phyloP scores from a whole-genome alignment of 2,329 filamentous ascomycete species.

The Colletotrichum aenigma region DNA sequence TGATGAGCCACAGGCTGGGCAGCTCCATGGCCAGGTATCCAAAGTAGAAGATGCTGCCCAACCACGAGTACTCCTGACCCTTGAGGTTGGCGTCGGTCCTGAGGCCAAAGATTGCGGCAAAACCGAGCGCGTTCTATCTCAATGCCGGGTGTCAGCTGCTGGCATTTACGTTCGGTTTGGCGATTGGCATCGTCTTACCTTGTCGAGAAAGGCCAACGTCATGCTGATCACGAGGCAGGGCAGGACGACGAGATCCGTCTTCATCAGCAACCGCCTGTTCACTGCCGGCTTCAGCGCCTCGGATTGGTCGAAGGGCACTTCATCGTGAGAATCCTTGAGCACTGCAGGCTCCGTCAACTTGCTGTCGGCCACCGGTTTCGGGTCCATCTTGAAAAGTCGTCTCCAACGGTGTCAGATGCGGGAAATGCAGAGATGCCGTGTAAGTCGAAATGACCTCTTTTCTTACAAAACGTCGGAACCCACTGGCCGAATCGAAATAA shows the following conservation, averaged over 20 bases:
- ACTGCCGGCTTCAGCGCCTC: conserved; percentile 1
- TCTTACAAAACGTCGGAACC: background rate
- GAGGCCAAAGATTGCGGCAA: conserved; percentile 60
- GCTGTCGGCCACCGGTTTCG: background rate
- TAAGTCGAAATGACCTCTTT: background rate
- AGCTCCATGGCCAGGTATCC: conserved; percentile 65
- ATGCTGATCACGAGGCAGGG: conserved; percentile 20
- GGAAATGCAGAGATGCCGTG: background rate
- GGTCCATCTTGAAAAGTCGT: background rate
- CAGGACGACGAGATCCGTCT: conserved; percentile 23
- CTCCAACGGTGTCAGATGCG: background rate
- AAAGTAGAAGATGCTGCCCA: conserved; percentile 62
- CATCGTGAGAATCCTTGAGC: background rate
- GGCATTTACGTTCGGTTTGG: background rate
- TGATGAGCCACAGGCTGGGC: conserved; percentile 63
- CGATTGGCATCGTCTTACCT: background rate
- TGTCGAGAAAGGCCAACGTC: conserved; percentile 24
- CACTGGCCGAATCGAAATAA: background rate
- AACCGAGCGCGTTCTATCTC: conserved; percentile 29
- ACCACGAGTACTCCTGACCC: conserved; percentile 59
- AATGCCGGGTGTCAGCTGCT: background rate
- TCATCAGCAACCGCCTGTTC: conserved; percentile 15
- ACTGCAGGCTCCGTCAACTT: background rate
- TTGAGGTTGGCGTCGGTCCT: conserved; percentile 52
- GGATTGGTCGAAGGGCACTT: background rate